Conservation (phyloP, 441 rosid genomes). For the Melastoma candidum region DNA sequence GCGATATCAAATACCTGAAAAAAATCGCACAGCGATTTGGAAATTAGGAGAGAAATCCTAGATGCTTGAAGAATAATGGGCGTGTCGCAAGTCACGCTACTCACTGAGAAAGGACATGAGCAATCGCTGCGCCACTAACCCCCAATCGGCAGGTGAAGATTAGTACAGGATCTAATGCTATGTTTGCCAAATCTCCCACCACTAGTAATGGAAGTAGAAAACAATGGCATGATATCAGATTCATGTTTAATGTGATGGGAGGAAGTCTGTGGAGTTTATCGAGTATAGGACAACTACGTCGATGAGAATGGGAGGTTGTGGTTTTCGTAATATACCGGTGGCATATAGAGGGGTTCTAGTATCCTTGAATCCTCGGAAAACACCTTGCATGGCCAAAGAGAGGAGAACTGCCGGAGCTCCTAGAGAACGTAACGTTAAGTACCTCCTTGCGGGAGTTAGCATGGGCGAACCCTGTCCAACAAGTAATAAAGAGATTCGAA, state of each 20-base stretch:
- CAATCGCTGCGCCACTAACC: conserved; percentile 67
- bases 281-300: too few species aligned
- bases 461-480: conserved; percentile 25
- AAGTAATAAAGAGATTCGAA: too few species aligned
- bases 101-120: conserved; percentile 71
- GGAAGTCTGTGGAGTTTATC: too few species aligned
- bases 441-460: conserved; percentile 40
- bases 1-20: conserved; percentile 42
- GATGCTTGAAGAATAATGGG: too few species aligned
- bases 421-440: conserved; percentile 42
- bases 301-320: too few species aligned
- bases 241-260: too few species aligned
- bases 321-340: conserved; percentile 27
- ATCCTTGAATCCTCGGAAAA: conserved; percentile 65
- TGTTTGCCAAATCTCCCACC: too few species aligned
- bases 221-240: too few species aligned
- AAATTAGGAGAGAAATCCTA: too few species aligned
- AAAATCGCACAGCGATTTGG: too few species aligned
- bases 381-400: conserved; percentile 74
- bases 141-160: conserved; percentile 49
- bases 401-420: conserved; percentile 71
- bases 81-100: conserved; percentile 4
- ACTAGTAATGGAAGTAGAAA: too few species aligned
- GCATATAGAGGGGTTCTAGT: conserved; percentile 69
- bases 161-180: conserved; percentile 41